Evolutionary conservation across 108 stramenopile genomes (phyloP).

Genomic region (Pseudonitzschia pungens): DNA sequence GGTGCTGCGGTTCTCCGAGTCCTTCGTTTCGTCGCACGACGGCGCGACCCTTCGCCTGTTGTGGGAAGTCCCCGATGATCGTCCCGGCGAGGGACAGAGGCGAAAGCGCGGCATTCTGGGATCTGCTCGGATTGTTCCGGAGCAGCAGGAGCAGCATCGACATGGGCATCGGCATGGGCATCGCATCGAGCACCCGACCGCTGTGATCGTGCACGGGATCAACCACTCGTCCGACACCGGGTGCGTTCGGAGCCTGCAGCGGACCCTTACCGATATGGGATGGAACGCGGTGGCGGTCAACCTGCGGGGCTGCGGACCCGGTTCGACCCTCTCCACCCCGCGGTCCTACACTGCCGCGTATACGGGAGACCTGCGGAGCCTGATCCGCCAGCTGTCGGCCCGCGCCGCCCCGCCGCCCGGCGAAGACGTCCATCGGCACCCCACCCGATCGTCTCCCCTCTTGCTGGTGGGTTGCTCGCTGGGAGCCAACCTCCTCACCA

Average conservation of each 20-base stretch:
- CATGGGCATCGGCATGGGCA: too few relatives aligned
- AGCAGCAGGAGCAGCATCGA: neutral
- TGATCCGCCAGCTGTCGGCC: slow-evolving; percentile 36
- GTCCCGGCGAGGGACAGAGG: neutral
- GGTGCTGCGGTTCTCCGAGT: neutral
- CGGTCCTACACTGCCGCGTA: slow-evolving; percentile 58
- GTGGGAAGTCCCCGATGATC: neutral
- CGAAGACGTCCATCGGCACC: slow-evolving; percentile 22
- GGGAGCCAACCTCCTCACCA: slow-evolving; percentile 65
- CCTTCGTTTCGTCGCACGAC: neutral
- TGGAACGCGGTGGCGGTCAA: slow-evolving; percentile 57
- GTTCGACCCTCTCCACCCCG: slow-evolving; percentile 37
- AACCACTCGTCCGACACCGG: slow-evolving; percentile 60
- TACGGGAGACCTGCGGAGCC: slow-evolving; percentile 62
- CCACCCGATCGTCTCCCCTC: slow-evolving; percentile 24
- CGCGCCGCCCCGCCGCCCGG: neutral
- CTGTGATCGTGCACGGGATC: slow-evolving; percentile 58
- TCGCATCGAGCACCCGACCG: slow-evolving; percentile 40
- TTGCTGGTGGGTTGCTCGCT: slow-evolving; percentile 62
- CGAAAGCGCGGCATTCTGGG: neutral
- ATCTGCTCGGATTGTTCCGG: neutral
- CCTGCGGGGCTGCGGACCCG: slow-evolving; percentile 39
- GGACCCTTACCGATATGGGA: slow-evolving; percentile 43
- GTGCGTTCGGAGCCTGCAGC: slow-evolving; percentile 56
- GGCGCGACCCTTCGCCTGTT: neutral